Conservation (phyloP, 768 basidiomycete genomes). For the Galerina marginata region DNA sequence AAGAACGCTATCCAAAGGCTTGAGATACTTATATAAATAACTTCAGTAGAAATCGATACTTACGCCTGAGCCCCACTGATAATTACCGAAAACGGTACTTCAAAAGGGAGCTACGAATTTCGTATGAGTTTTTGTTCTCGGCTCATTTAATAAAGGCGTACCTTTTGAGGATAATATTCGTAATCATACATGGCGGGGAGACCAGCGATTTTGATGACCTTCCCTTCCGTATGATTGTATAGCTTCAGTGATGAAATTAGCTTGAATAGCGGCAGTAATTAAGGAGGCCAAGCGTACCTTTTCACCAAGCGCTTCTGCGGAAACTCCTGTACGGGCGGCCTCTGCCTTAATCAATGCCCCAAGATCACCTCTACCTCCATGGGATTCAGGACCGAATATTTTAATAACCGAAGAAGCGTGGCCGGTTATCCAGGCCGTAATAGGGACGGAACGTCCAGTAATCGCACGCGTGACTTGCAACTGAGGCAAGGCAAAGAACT, state of each 20-base stretch:
- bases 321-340: background rate
- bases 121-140: background rate
- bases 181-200: slow-evolving; percentile 6
- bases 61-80: background rate
- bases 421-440: background rate
- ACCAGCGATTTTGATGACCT: background rate
- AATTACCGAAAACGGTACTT: background rate
- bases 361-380: slow-evolving; percentile 9
- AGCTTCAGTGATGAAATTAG: background rate
- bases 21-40: background rate
- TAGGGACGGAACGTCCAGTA: background rate
- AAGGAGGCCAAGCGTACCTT: background rate
- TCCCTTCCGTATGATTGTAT: background rate
- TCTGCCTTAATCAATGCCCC: background rate
- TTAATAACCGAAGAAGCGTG: background rate
- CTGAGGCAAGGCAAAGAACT: slow-evolving; percentile 9
- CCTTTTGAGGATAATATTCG: slow-evolving; percentile 7
- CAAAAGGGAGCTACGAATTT: background rate
- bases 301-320: background rate
- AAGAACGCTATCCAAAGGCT: background rate
- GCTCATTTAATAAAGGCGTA: background rate
- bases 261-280: too few relatives aligned
- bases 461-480: background rate
- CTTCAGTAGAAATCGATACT: background rate
- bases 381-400: background rate